Evolutionary conservation across 2,329 filamentous ascomycete genomes (phyloP).

Genomic region (Penicillium nordicum): DNA sequence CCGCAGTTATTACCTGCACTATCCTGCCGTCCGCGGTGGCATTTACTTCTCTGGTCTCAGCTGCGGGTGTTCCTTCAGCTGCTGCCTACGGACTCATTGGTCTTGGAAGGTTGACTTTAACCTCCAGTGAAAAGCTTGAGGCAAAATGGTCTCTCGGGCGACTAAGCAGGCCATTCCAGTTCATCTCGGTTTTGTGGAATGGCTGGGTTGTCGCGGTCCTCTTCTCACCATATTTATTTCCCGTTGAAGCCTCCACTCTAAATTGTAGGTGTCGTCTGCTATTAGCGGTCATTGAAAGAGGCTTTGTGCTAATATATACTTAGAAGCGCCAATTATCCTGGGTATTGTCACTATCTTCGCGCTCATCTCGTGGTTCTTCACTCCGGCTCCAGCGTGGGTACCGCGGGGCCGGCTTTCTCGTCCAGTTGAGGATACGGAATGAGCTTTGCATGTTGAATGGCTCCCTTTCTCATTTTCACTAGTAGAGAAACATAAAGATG

Average conservation of each 20-base stretch:
- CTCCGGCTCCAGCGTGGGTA: not conserved
- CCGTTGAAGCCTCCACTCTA: slow-evolving; percentile 27
- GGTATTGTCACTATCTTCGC: not conserved
- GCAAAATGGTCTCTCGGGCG: slow-evolving; percentile 45
- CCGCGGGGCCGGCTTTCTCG: not conserved
- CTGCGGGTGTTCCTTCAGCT: slow-evolving; percentile 51
- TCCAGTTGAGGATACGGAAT: not conserved
- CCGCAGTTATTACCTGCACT: slow-evolving; percentile 56
- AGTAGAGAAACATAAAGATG: not conserved
- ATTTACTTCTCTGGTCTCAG: slow-evolving; percentile 54
- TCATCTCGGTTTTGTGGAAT: slow-evolving; percentile 50
- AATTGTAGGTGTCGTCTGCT: not conserved
- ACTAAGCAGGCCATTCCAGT: slow-evolving; percentile 48
- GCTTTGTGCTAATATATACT: not conserved
- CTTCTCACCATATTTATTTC: slow-evolving; percentile 47
- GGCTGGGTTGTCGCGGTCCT: slow-evolving; percentile 50
- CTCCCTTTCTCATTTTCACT: not conserved
- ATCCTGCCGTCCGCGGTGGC: slow-evolving; percentile 55
- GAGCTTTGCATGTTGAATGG: not conserved
- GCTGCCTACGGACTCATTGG: slow-evolving; percentile 53
- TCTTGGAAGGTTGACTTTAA: slow-evolving; percentile 46
- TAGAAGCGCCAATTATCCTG: not conserved
- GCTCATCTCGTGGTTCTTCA: not conserved
- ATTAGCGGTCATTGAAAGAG: not conserved
- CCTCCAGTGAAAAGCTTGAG: slow-evolving; percentile 40